phyloP scores from a whole-genome alignment of 2,329 filamentous ascomycete genomes.

The Juglanconis juglandina region DNA sequence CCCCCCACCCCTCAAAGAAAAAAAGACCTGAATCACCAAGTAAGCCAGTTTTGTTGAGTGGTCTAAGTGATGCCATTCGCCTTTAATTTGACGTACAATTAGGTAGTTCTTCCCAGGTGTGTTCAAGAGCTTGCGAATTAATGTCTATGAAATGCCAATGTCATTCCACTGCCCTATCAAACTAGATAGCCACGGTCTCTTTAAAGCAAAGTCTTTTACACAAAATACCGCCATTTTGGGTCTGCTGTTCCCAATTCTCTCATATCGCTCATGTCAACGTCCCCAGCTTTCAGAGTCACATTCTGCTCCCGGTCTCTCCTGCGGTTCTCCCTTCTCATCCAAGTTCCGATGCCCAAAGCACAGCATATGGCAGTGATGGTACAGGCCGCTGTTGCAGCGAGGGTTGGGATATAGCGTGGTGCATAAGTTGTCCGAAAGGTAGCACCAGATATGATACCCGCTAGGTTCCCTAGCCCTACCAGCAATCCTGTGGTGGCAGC shows the following conservation, averaged over 20 bases:
- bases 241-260: constrained; percentile 33
- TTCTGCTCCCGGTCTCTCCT: constrained; percentile 36
- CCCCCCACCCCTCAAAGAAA: too few species aligned
- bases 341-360: constrained; percentile 36
- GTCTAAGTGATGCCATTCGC: too few species aligned
- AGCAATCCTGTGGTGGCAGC: constrained; percentile 46
- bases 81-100: too few species aligned
- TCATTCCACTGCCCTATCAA: too few species aligned
- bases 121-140: too few species aligned
- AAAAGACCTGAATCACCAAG: too few species aligned
- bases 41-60: too few species aligned
- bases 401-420: constrained; percentile 44
- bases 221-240: constrained; percentile 34
- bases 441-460: constrained; percentile 40
- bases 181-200: too few species aligned
- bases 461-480: constrained; percentile 47
- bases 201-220: background rate
- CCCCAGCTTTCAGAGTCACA: constrained; percentile 29
- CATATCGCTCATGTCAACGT: constrained; percentile 38
- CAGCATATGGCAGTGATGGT: constrained; percentile 40
- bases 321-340: constrained; percentile 44
- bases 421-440: constrained; percentile 47
- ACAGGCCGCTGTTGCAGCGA: constrained; percentile 38
- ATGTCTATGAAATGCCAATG: too few species aligned
- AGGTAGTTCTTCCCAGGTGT: too few species aligned